Evolutionary conservation across 2,329 filamentous ascomycete species (phyloP).

Genomic region (Sclerotinia subarctica): DNA sequence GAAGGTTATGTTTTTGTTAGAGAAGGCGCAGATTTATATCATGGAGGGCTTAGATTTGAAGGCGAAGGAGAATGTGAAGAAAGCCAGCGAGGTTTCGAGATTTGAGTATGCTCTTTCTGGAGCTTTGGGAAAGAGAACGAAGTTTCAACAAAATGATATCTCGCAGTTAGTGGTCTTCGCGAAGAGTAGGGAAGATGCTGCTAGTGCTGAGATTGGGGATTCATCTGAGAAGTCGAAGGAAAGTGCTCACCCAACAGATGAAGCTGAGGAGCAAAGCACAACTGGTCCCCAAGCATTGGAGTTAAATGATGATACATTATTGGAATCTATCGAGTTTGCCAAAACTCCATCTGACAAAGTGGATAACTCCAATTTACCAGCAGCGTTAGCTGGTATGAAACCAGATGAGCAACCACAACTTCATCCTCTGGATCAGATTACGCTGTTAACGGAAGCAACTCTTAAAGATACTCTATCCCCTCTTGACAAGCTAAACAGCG

Average conservation of each 20-base stretch:
- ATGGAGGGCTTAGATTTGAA: slow-evolving; percentile 78
- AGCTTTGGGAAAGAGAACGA: slow-evolving; percentile 79
- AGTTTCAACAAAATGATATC: slow-evolving; percentile 72
- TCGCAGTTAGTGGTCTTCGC: slow-evolving; percentile 92
- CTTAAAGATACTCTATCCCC: slow-evolving; percentile 86
- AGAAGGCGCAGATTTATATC: slow-evolving; percentile 78
- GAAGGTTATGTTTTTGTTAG: slow-evolving; percentile 71
- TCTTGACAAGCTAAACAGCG: slow-evolving; percentile 79
- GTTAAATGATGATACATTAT: slow-evolving; percentile 87
- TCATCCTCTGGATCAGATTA: slow-evolving; percentile 80
- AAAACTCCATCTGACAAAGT: slow-evolving; percentile 46
- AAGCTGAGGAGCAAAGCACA: slow-evolving; percentile 39
- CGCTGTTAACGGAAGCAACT: slow-evolving; percentile 81
- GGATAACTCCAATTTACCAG: slow-evolving; percentile 52
- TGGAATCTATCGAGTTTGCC: slow-evolving; percentile 82
- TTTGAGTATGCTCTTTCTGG: slow-evolving; percentile 84
- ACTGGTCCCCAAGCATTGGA: slow-evolving; percentile 64
- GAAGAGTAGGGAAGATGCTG: slow-evolving; percentile 55
- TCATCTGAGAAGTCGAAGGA: slow-evolving; percentile 27
- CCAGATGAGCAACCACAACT: slow-evolving; percentile 81
- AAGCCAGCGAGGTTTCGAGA: slow-evolving; percentile 62
- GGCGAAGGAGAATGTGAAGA: slow-evolving; percentile 66
- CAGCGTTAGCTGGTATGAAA: slow-evolving; percentile 60
- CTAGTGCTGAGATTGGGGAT: slow-evolving; percentile 19
- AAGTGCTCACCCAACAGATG: slow-evolving; percentile 25